A percentile compares a stretch with the other conserved stretches of the same genome.
Conservation (phyloP, 768 basidiomycete species). For the Mycena polygramma region DNA sequence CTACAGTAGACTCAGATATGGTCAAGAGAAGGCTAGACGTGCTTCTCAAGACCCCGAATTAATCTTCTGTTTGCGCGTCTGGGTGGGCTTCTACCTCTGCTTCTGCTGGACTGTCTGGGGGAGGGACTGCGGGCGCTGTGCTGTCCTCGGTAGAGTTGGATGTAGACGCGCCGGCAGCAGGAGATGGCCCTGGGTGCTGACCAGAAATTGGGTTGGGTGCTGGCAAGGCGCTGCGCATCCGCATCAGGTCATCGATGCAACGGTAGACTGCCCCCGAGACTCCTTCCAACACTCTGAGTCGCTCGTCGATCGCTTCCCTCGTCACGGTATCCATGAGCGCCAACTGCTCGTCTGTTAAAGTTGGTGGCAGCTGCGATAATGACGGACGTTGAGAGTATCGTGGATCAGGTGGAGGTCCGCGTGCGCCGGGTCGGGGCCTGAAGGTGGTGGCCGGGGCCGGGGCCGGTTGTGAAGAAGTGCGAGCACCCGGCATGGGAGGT, state of each 20-base stretch:
- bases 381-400: conserved; percentile 31
- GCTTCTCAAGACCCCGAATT: conserved; percentile 43
- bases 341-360: conserved; percentile 73
- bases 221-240: conserved; percentile 78
- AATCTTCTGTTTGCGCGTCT: conserved; percentile 4
- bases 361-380: conserved; percentile 57
- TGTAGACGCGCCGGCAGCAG: conserved; percentile 11
- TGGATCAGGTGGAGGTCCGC: conserved; percentile 28
- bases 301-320: conserved; percentile 87
- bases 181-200: conserved; percentile 14
- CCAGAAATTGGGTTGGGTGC: conserved; percentile 30
- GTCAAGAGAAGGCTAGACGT: conserved; percentile 66
- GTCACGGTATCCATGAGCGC: conserved; percentile 74
- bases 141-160: conserved; percentile 8
- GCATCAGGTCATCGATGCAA: conserved; percentile 84
- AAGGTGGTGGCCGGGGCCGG: conserved; percentile 14
- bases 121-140: conserved; percentile 21
- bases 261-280: conserved; percentile 81
- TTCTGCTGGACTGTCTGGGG: conserved; percentile 25
- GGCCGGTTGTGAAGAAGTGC: conserved; percentile 14
- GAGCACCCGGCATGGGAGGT: conserved; percentile 22
- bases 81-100: neutral
- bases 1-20: conserved; percentile 66
- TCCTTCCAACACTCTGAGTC: conserved; percentile 81
- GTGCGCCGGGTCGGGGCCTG: conserved; percentile 27